Conservation (phyloP, 495 filamentous ascomycete genomes). For the Cercophora newfieldiana region DNA sequence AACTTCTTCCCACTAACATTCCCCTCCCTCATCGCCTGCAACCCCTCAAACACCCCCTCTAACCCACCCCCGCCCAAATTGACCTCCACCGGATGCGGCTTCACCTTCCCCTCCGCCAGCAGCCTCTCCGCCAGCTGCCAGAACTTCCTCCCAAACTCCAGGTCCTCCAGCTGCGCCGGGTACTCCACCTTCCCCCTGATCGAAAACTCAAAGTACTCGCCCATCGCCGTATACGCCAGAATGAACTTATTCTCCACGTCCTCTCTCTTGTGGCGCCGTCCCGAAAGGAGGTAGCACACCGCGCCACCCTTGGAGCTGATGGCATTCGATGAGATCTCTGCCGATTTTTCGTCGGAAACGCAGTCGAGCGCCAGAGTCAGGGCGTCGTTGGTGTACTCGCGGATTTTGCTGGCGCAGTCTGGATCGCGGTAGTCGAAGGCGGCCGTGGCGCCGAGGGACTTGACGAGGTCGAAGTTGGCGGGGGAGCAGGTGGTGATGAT, state of each 20-base stretch:
- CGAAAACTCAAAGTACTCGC: neutral
- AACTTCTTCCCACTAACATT: constrained; percentile 62
- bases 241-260: neutral
- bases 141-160: constrained; percentile 41
- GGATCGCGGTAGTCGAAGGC: constrained; percentile 13
- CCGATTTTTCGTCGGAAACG: neutral
- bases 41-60: constrained; percentile 52
- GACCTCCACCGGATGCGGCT: constrained; percentile 52
- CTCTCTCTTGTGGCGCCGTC: neutral
- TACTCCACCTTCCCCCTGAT: neutral
- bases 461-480: neutral
- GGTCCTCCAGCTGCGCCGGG: constrained; percentile 32
- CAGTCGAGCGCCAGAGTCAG: constrained; percentile 8
- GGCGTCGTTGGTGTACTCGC: neutral
- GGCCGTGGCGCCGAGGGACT: constrained; percentile 9
- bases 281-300: constrained; percentile 4
- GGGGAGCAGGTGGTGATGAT: constrained; percentile 17
- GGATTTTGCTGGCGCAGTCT: neutral
- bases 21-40: constrained; percentile 50
- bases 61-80: constrained; percentile 48
- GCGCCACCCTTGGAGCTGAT: neutral
- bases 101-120: constrained; percentile 50
- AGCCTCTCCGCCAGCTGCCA: constrained; percentile 43
- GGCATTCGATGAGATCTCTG: constrained; percentile 3
- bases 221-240: neutral